Evolutionary conservation across 139 green algal species (phyloP), one percentile per base, ranked within the genome.

Genomic region (Chlamydomonas incerta): DNA sequence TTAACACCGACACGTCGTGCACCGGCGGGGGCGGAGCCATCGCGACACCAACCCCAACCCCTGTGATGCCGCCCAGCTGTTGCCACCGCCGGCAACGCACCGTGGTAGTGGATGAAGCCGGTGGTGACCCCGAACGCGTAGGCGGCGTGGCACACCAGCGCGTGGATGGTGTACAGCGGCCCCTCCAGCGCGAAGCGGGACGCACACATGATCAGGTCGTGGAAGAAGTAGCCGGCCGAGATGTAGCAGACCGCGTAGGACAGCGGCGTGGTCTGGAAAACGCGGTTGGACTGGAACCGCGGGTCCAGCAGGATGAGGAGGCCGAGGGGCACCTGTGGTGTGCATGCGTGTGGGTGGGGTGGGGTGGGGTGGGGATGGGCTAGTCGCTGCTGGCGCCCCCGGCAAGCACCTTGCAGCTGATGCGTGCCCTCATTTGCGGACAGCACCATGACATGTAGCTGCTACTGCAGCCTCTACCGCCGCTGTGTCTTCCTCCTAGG

Each of bases 161-260:
- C 90, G 72, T 93, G 90, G 23, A 90, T 46, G 28, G 86, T 52
- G 66, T 92, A 90, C 11, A 66, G 70, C 5, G 60, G 57, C 10
- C 88, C 88, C 82, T 93, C 90, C 9, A 63, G 63, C 8, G 86
- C 15, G 37, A 87, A 86, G 18, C 88, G 76, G 18, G 80, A 3
- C 13, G 86, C 17, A 17, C 87, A 88, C 15, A 75, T 75, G 9
- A 86, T 37, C 6, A 91, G 66, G 80, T 93, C 90, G 46, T 93
- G 88, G 28, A 90, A 26, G 73, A 93, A 93, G 86, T 92, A 93
- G 60, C 85, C 82, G 18, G 69, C 79, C 34, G 52, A 80, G 31
- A 90, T 73, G 55, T 84, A 71, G 52, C 69, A 77, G 77, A 93
- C 85, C 10, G 80, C 35, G 11, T 62, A 79, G 1, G 84, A 90